These are phyloP conservation scores for Venturia aucupariae DNA, from an alignment of 2,329 filamentous ascomycete genomes.

Conservation along the genomic window DNA sequence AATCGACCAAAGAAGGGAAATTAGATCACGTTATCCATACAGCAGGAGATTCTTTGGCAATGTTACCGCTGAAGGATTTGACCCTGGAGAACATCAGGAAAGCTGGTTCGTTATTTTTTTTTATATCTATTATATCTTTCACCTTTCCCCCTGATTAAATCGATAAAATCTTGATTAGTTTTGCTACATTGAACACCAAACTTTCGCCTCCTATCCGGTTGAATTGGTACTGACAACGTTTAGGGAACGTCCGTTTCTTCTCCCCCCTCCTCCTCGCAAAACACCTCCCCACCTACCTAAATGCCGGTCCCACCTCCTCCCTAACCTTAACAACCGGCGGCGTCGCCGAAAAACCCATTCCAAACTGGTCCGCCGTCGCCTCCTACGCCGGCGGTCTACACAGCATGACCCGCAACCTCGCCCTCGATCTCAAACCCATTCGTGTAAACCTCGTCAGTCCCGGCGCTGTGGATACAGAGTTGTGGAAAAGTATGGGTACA, in stretches of 20 bases:
- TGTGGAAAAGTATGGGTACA: constrained; percentile 26
- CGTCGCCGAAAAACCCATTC: constrained; percentile 41
- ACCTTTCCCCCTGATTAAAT: no score
- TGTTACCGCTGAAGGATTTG: constrained; percentile 33
- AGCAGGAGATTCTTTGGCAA: constrained; percentile 40
- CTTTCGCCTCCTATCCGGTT: no score
- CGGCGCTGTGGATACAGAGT: constrained; percentile 39
- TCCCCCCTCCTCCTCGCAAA: constrained; percentile 46
- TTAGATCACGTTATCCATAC: constrained; percentile 52
- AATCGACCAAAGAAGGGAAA: constrained; percentile 20
- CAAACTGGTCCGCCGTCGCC: constrained; percentile 42
- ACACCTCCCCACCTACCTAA: constrained; percentile 33
- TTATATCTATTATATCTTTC: no score
- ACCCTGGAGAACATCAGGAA: constrained; percentile 22
- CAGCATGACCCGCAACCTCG: constrained; percentile 46
- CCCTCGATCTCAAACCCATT: constrained; percentile 53
- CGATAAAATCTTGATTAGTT: no score
- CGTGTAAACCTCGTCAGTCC: constrained; percentile 54
- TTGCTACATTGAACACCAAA: no score
- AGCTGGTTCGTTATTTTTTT: constrained; percentile 23
- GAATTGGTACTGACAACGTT: background rate
- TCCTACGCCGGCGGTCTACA: constrained; percentile 43
- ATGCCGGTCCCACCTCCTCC: constrained; percentile 20
- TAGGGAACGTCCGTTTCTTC: constrained; percentile 38
- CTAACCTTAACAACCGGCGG: constrained; percentile 49